Base-by-base conservation (phyloP, 495 filamentous ascomycete genomes). In the Letharia lupina region DNA sequence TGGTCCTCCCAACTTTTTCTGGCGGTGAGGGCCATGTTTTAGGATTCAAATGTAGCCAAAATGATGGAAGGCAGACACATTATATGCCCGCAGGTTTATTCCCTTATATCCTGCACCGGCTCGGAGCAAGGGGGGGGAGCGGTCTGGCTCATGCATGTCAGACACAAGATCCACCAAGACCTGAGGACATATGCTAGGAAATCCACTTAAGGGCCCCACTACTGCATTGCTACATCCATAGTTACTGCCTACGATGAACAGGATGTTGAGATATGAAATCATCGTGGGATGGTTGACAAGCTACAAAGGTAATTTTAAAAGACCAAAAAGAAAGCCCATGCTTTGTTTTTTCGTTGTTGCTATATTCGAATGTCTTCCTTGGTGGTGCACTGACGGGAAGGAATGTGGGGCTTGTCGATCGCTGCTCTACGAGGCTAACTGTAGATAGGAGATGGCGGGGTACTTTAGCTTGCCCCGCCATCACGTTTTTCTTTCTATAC, bases 401-500 rank as follows among this genome's bases (percentile, higher is more conserved):
- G 23, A 28, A 28, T 28, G 23, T 28, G 23, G 23, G 23, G 23
- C 23, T 28, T 28, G 23, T 28, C 23, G 23, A 28, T 28, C 23
- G 23, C 23, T 28, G 23, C 23, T 28, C 23, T 28, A 28, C 23
- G 23, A 28, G 23, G 23, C 23, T 28, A 28, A 28, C 23, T 28
- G 23, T 28, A 28, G 23, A 28, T 28, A 28, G 23, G 23, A 28
- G 23, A 9, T 13, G 40, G 48, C 11, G 48, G 48, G 48, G 48
- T 56, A 56, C 52, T 7, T 56, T 56, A 35, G 52, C 52, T 35
- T 56, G 4, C 52, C 52, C 52, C 52, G 28, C 52, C 28, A 54
- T 54, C 48, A 31, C 20, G n/a, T 52, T 52, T 28, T 52, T 31
- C 12, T 28, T 52, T 16, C 23, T 31, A 28, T 28, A 28, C 23